Conservation (phyloP, 805 yeast genomes). For the Ogataea pini region DNA sequence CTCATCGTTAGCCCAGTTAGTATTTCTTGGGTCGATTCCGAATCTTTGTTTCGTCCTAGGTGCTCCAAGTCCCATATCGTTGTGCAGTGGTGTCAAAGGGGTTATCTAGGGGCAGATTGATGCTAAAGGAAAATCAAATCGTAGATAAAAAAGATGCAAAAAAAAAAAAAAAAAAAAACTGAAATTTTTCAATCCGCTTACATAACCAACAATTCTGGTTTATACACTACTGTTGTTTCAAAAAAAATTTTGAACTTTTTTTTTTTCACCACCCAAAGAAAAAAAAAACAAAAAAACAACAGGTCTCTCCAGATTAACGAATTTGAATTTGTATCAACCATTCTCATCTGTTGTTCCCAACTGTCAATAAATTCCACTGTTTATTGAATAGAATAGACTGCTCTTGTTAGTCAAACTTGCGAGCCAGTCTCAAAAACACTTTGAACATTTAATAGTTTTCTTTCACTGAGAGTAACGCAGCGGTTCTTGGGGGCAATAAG, state of each 20-base stretch:
- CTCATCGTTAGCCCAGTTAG: constrained; percentile 88
- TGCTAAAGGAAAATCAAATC: neutral
- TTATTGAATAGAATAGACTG: neutral
- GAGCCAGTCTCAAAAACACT: neutral
- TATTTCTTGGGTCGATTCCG: constrained; percentile 91
- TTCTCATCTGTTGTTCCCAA: neutral
- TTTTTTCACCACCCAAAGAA: neutral
- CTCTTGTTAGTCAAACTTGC: neutral
- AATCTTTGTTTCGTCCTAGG: constrained; percentile 77
- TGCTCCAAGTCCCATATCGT: constrained; percentile 77
- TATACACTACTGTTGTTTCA: constrained; percentile 3
- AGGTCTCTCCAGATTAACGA: neutral
- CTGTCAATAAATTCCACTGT: neutral
- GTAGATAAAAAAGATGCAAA: neutral
- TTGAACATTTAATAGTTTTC: neutral
- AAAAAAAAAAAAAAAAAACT: neutral
- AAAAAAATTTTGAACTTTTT: neutral
- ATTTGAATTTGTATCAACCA: neutral
- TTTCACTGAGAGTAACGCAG: neutral
- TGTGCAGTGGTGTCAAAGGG: no score
- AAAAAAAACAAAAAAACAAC: constrained; percentile 1
- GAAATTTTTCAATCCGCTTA: neutral
- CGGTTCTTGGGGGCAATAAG: constrained; percentile 3
- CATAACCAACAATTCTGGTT: no score
- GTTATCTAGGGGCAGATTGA: no score